Conservation (phyloP, 2,329 filamentous ascomycete genomes). For the Aureobasidium sp. region DNA sequence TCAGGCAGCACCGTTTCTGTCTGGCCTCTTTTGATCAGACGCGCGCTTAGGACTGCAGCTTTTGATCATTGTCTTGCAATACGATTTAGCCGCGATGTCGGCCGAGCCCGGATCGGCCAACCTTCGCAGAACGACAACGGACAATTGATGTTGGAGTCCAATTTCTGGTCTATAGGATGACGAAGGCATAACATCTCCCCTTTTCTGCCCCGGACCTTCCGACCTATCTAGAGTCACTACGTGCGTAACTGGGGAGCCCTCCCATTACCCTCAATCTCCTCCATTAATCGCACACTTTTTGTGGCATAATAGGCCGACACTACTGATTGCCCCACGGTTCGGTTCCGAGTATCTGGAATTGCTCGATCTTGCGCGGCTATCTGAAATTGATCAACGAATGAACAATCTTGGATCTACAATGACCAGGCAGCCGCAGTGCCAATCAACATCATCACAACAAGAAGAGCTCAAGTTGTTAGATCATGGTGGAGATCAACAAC, state of each 20-base stretch:
- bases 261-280: not conserved
- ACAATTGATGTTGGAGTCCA: not conserved
- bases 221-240: not conserved
- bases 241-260: not conserved
- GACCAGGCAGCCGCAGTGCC: not conserved
- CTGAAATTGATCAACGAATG: not conserved
- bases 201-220: not conserved
- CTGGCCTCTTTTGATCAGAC: conserved; percentile 4
- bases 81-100: not conserved
- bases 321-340: not conserved
- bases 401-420: not conserved
- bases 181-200: not conserved
- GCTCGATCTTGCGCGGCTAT: not conserved
- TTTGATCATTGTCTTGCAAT: not conserved
- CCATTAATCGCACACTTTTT: not conserved
- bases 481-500: not conserved
- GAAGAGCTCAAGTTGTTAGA: not conserved
- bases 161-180: not conserved
- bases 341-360: not conserved
- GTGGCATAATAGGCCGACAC: not conserved
- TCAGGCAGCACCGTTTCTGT: conserved; percentile 3
- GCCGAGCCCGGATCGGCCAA: not conserved
- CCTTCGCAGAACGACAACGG: not conserved
- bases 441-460: not conserved
- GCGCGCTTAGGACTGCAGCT: not conserved